These are phyloP conservation scores for Lecanicillium sp. DNA, from an alignment of 2,329 filamentous ascomycete species.

Conservation along the genomic window DNA sequence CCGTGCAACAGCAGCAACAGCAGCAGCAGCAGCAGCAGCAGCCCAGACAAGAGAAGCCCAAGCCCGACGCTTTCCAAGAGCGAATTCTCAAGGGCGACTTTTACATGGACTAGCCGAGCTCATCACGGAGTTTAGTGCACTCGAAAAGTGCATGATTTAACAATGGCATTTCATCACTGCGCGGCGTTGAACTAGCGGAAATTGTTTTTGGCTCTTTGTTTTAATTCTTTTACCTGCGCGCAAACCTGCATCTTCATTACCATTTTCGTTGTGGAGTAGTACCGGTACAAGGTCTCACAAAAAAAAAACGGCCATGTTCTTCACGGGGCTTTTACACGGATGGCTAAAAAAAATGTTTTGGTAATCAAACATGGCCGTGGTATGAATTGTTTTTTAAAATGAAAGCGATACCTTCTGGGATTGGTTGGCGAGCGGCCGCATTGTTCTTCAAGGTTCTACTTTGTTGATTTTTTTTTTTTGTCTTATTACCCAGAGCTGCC, in stretches of 20 bases:
- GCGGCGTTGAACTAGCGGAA: too few relatives aligned
- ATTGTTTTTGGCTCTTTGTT: too few relatives aligned
- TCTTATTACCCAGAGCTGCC: slow-evolving; percentile 4
- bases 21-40: slow-evolving; percentile 34
- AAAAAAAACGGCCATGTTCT: too few relatives aligned
- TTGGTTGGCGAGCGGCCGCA: background rate
- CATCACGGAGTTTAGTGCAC: background rate
- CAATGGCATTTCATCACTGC: background rate
- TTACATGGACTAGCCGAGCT: slow-evolving; percentile 70
- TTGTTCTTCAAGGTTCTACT: background rate
- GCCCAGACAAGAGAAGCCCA: slow-evolving; percentile 38
- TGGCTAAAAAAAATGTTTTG: slow-evolving; percentile 3
- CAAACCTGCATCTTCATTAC: too few relatives aligned
- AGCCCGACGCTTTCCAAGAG: slow-evolving; percentile 93
- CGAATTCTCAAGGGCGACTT: slow-evolving; percentile 96
- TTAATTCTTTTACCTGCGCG: too few relatives aligned
- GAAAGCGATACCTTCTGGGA: background rate
- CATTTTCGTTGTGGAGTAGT: too few relatives aligned
- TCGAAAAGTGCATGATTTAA: background rate
- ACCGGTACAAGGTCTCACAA: too few relatives aligned
- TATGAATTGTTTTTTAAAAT: background rate
- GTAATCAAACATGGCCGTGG: slow-evolving; percentile 3
- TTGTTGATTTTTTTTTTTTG: background rate
- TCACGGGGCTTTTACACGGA: too few relatives aligned
- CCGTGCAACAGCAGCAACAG: slow-evolving; percentile 37